Base-by-base conservation (phyloP, 148 eudicot genomes). In the Vaccinium corymbosum region DNA sequence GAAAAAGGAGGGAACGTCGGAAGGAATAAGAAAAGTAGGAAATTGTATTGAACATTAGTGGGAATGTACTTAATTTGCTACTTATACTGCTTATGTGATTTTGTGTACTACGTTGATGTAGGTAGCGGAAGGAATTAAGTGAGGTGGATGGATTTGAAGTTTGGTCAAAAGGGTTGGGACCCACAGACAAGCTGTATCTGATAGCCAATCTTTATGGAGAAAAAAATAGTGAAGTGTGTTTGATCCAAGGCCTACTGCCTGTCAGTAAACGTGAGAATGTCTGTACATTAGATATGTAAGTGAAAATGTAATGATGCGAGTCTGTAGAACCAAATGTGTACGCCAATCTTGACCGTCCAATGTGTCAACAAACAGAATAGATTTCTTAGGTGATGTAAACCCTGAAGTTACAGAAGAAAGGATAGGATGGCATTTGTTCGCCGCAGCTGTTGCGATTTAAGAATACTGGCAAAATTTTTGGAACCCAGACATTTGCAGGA, bases 131-230 rank as follows among this genome's bases (percentile, higher is more conserved):
- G 19, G 42, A 17, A 29, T 68, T 7, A 2, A 20, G 7, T n/a
- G 48, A 38, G 57, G 32, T 53, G 73, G 59, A 81, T 29, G 32
- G 76, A 81, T 16, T 29, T 52, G 84, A 68, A 38, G 70, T 77
- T 66, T 85, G 87, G 87, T 85, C 87, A 85, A 85, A 81, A 85
- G 74, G 35, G 57, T 14, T 72, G 19, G 84, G 81, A 16, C 80
- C 84, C 87, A 85, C 87, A 77, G 84, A 85, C 87, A 85, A 64
- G 72, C 62, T 76, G n/a, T 76, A 85, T 82, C 83, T 82, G 55
- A 66, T 75, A 76, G 64, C 35, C 75, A 55, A 48, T 22, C 57
- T 83, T 85, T 84, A 35, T 76, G 64, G 29, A 48, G 77, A 77
- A 82, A 81, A 75, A 85, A 57, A 19, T 29, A 73, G 29, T 71